These are phyloP conservation scores for Solanum chiquidenum DNA, from an alignment of 257 asterid species.

Conservation along the genomic window DNA sequence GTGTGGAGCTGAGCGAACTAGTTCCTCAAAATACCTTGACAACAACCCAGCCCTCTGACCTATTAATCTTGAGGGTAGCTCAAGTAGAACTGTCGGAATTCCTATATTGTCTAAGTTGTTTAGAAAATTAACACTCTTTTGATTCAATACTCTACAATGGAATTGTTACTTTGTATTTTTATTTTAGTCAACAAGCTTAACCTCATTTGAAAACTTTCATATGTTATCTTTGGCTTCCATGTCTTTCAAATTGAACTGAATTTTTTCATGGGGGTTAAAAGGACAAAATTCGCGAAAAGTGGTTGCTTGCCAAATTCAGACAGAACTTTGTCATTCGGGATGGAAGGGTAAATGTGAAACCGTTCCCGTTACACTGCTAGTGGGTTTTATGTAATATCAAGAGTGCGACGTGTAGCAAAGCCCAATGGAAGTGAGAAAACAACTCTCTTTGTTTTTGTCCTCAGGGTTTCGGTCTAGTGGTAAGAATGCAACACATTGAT, in stretches of 20 bases:
- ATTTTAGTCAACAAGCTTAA: neutral
- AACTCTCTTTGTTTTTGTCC: neutral
- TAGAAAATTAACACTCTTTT: neutral
- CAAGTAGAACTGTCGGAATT: neutral
- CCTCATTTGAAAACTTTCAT: neutral
- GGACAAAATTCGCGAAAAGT: neutral
- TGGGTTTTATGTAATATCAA: neutral
- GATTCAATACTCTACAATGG: neutral
- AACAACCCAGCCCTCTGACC: neutral
- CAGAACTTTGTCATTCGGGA: neutral
- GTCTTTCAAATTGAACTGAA: neutral
- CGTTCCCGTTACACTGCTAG: neutral
- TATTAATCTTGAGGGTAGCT: neutral
- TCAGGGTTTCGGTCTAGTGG: neutral
- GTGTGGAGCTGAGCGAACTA: neutral
- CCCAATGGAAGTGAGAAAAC: neutral
- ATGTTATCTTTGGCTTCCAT: neutral
- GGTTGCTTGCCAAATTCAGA: neutral
- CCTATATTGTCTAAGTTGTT: neutral
- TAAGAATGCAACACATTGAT: neutral
- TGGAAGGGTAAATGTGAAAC: neutral
- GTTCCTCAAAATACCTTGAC: neutral
- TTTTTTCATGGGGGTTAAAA: neutral
- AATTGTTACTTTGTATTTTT: neutral
- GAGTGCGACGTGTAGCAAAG: neutral